A percentile compares a stretch with the other conserved stretches of the same genome.
Evolutionary conservation across 768 basidiomycete species (phyloP).

Genomic region (Tephrocybe sp.): DNA sequence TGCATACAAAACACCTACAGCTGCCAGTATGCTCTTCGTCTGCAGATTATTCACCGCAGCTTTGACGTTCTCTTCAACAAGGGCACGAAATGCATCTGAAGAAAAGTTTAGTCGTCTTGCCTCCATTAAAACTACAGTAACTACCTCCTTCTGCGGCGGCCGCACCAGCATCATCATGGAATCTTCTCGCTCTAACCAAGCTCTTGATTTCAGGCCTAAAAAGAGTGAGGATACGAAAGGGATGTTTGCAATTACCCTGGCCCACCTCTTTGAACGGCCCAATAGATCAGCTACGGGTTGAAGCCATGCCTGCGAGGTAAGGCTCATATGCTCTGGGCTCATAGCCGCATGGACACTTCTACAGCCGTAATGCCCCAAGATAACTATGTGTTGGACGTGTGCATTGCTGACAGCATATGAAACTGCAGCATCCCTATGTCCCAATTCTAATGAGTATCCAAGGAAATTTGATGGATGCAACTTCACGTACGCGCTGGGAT

Average conservation of each 20-base stretch:
- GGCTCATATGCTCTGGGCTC: constrained; percentile 16
- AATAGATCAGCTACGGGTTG: constrained; percentile 31
- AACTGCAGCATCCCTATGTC: constrained; percentile 29
- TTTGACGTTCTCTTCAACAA: constrained; percentile 52
- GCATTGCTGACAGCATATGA: constrained; percentile 31
- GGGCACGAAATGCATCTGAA: constrained; percentile 32
- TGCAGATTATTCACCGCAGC: constrained; percentile 36
- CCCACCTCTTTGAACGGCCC: constrained; percentile 27
- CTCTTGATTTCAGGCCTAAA: constrained; percentile 30
- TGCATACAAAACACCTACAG: constrained; percentile 18
- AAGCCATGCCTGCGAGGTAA: constrained; percentile 28
- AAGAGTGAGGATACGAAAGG: neutral
- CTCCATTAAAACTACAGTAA: neutral
- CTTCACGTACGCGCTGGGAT: constrained; percentile 30
- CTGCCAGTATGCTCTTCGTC: constrained; percentile 32
- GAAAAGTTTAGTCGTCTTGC: neutral
- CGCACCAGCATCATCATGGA: constrained; percentile 15
- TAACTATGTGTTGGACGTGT: constrained; percentile 33
- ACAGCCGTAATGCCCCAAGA: constrained; percentile 39
- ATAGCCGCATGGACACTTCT: constrained; percentile 31
- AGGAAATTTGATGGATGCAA: neutral
- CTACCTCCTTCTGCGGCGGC: constrained; percentile 10
- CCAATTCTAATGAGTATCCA: neutral
- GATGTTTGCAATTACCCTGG: neutral
- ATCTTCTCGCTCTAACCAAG: constrained; percentile 29